Evolutionary conservation across 352 stramenopile genomes (phyloP).

Genomic region (Pythium rhizo-oryzae): DNA sequence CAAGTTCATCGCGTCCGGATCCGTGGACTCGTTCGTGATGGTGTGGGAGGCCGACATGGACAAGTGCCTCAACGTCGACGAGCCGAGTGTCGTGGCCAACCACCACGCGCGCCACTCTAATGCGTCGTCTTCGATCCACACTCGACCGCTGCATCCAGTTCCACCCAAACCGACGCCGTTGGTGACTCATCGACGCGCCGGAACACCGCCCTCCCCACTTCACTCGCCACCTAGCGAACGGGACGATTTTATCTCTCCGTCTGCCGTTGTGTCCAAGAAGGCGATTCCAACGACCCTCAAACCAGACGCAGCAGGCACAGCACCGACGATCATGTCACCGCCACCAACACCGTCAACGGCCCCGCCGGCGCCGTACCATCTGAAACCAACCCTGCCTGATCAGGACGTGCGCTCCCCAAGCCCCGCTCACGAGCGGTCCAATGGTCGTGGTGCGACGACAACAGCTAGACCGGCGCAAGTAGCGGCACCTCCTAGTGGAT

Average conservation of each 20-base stretch:
- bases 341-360: constrained; percentile 42
- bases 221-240: constrained; percentile 8
- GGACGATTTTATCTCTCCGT: constrained; percentile 9
- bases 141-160: background rate
- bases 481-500: background rate
- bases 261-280: constrained; percentile 20
- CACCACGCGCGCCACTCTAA: background rate
- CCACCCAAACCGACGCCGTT: background rate
- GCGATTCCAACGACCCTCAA: background rate
- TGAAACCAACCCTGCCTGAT: constrained; percentile 46
- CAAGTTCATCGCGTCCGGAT: constrained; percentile 68
- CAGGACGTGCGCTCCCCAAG: constrained; percentile 15
- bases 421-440: constrained; percentile 26
- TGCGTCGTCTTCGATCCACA: background rate
- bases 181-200: background rate
- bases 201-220: background rate
- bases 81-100: constrained; percentile 25
- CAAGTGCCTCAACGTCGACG: constrained; percentile 68
- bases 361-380: constrained; percentile 35
- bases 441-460: constrained; percentile 8
- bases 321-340: constrained; percentile 18
- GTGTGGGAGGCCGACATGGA: constrained; percentile 85
- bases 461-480: background rate
- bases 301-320: too few relatives aligned
- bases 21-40: constrained; percentile 82